Base-by-base conservation (phyloP, 2,329 filamentous ascomycete species). In the Apiospora aurea region DNA sequence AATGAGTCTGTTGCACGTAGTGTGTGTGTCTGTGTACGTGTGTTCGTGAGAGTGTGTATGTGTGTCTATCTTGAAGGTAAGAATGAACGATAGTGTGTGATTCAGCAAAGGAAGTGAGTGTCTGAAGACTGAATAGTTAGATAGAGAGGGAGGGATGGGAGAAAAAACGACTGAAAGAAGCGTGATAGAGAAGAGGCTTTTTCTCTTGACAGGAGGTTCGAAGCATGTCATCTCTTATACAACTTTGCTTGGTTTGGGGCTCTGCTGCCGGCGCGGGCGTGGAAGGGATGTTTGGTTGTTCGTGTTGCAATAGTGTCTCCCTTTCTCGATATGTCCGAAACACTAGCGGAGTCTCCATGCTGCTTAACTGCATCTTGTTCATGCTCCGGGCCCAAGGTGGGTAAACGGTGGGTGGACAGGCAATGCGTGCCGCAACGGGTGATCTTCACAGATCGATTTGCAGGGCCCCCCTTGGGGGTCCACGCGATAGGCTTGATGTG, bases 21-120 rank as follows among this genome's bases (percentile, higher is more conserved):
- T 29, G 26, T 57, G 51, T 57, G 51, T 57, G 26, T 57, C 26
- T 57, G 51, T 57, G 29, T 34, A 29, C 26, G 51, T 57, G 26
- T 68, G 24, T 67, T 41, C 26, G 41, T 44, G 21, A 67, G 38
- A 8, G n/a, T 26, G 49, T 5, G n/a, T 24, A 4, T 53, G 49
- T 53, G 24, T 53, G 49, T 53, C 49, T 67, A 44, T 68, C 43
- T 47, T 47, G 24, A 68, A 34, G 38, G 29, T 38, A 34, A 46
- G 43, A 68, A 68, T 47, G 43, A 68, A 68, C 29, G 21, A 47
- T 26, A 46, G 66, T 68, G 66, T 68, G 41, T 47, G 21, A 46
- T 46, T 44, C 43, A 68, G 43, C 43, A 68, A 34, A 34, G 29
- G 29, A 46, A 68, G 66, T 43, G 66, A 68, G 7, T 46, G 43